Base-by-base conservation (phyloP, 208 protist species). In the Spongospora subterranea region DNA sequence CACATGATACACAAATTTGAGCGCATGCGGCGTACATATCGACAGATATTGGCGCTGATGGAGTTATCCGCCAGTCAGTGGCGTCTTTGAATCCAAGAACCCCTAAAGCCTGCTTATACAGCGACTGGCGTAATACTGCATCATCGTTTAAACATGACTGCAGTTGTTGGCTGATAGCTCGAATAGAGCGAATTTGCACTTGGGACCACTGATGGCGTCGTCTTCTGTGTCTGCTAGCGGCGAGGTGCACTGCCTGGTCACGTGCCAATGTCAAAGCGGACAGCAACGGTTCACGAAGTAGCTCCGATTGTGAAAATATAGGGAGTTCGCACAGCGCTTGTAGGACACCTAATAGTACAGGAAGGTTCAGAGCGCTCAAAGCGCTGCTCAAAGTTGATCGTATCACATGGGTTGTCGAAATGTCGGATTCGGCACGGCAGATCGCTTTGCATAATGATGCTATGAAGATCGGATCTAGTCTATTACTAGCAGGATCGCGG, bases 31-130 rank as follows among this genome's bases (percentile, higher is more conserved):
- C 6, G 13, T 45, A 45, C 71, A 82, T 82, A 35, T 35, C 35
- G n/a, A 82, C 71, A 20, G 71, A 45, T 43, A 82, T 35, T 20
- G n/a, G 17, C 6, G 35, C 71, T 43, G 71, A 82, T 20, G 11
- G 6, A 13, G n/a, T 82, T 39, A 13, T 6, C 71, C n/a, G 40
- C 71, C 40, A 43, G 6, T 82, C 71, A n/a, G 71, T 43, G 71
- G 6, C 71, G 71, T 43, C 71, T 43, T 82, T 82, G n/a, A 82
- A 82, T 6, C 71, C 71, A 6, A 82, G 71, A 43, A 82, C 71
- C 6, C 40, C 35, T 43, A 82, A n/a, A n/a, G 17, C 71, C n/a
- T 45, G 6, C 17, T 82, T 35, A 43, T 82, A 82, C 6, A 82
- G 71, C 6, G 35, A 43, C 13, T 20, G 35, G n/a, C n/a, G 35